A percentile compares a stretch with the other conserved stretches of the same genome.
phyloP scores from a whole-genome alignment of 306 rosid genomes.

The Myrica gale region DNA sequence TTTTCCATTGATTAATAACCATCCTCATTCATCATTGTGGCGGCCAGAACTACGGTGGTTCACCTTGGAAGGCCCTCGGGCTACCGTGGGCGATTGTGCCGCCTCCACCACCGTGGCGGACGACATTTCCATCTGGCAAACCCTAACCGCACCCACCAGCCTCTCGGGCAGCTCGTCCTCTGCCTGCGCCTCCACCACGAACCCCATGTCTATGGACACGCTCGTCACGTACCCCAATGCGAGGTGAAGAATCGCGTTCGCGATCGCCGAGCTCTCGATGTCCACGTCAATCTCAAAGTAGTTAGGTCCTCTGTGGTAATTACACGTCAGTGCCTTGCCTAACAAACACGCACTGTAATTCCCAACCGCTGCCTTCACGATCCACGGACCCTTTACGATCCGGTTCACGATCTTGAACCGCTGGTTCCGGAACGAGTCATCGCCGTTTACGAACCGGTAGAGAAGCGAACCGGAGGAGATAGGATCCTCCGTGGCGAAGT shows the following conservation, averaged over 20 bases:
- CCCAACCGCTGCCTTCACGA: conserved; percentile 81
- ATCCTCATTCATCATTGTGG: conserved; percentile 20
- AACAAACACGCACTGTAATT: conserved; percentile 76
- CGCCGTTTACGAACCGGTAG: conserved; percentile 68
- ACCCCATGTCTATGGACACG: conserved; percentile 87
- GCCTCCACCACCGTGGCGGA: conserved; percentile 59
- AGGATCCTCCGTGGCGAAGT: conserved; percentile 71
- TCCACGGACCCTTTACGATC: conserved; percentile 97
- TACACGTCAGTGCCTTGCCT: conserved; percentile 86
- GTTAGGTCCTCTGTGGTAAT: conserved; percentile 68
- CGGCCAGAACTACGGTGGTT: conserved; percentile 48
- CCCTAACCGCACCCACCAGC: conserved; percentile 76
- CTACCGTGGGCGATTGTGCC: conserved; percentile 20
- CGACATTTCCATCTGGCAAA: conserved; percentile 85
- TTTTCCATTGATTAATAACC: conserved; percentile 6
- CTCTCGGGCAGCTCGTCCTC: conserved; percentile 88
- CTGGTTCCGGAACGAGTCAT: conserved; percentile 70
- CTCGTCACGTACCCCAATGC: conserved; percentile 80
- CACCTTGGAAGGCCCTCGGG: conserved; percentile 58
- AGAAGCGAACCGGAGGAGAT: conserved; percentile 64
- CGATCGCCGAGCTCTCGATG: conserved; percentile 81
- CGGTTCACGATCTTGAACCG: conserved; percentile 89
- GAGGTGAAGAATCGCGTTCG: conserved; percentile 74
- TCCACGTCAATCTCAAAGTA: conserved; percentile 88
- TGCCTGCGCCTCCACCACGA: conserved; percentile 77